These are phyloP conservation scores for Globisporangium irregulare DNA, from an alignment of 352 stramenopile species.

Conservation along the genomic window DNA sequence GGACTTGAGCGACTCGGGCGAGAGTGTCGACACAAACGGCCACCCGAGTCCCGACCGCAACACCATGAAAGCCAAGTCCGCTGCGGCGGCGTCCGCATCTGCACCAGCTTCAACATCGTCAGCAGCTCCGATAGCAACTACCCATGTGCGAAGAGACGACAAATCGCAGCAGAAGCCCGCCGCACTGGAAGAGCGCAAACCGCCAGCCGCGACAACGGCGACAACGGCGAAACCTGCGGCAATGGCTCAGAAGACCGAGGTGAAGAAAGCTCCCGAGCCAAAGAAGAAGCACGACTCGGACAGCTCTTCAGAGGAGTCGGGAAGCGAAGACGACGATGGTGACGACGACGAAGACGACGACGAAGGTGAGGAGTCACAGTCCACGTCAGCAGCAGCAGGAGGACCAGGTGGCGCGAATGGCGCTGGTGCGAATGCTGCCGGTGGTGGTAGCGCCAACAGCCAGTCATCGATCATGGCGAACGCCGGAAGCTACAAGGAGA, in stretches of 20 bases:
- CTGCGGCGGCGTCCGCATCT: slow-evolving; percentile 2
- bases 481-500: slow-evolving; percentile 83
- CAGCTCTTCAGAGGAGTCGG: slow-evolving; percentile 68
- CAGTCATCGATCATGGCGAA: slow-evolving; percentile 67
- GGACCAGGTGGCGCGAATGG: slow-evolving; percentile 4
- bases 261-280: slow-evolving; percentile 34
- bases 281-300: slow-evolving; percentile 61
- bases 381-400: slow-evolving; percentile 16
- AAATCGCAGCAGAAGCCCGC: slow-evolving; percentile 20
- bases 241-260: slow-evolving; percentile 27
- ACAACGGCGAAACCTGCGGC: slow-evolving; percentile 26
- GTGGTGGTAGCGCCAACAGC: slow-evolving; percentile 21
- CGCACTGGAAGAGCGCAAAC: slow-evolving; percentile 17
- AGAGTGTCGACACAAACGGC: slow-evolving; percentile 80
- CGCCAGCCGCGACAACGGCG: not conserved
- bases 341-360: slow-evolving; percentile 67
- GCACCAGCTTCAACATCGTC: not conserved
- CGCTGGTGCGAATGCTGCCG: slow-evolving; percentile 3
- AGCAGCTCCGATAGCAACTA: not conserved
- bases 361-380: slow-evolving; percentile 38
- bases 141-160: slow-evolving; percentile 22
- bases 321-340: slow-evolving; percentile 63
- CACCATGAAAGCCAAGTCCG: slow-evolving; percentile 36
- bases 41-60: slow-evolving; percentile 58
- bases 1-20: slow-evolving; percentile 82